Conservation (phyloP, 225 moss, liverwort and hornwort species). For the Pseudoscleropodium purum region DNA sequence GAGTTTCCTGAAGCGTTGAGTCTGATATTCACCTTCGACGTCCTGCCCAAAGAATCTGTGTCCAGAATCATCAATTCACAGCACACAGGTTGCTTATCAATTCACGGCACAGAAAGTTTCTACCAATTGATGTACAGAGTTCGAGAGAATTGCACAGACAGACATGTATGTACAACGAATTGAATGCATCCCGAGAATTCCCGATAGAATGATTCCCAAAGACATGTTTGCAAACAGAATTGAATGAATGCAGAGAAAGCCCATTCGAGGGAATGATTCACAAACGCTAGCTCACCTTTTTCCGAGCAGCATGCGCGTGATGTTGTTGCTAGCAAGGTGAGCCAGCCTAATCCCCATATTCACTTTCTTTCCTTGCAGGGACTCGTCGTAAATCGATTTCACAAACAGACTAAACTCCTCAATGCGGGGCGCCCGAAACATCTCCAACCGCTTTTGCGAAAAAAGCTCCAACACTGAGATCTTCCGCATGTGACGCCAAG, state of each 20-base stretch:
- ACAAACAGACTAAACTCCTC: constrained; percentile 16
- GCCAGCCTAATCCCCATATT: constrained; percentile 16
- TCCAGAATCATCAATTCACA: background rate
- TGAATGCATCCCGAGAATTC: background rate
- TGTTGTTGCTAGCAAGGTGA: constrained; percentile 44
- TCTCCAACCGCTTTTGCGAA: constrained; percentile 21
- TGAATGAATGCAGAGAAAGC: background rate
- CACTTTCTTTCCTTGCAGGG: constrained; percentile 5
- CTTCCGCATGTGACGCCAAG: constrained; percentile 51
- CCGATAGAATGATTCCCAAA: background rate
- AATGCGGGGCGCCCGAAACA: background rate
- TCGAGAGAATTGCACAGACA: too few relatives aligned
- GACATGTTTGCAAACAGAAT: background rate
- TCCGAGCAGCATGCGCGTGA: constrained; percentile 54
- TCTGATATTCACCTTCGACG: background rate
- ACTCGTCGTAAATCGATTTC: constrained; percentile 1
- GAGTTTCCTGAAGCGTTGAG: background rate
- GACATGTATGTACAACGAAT: background rate
- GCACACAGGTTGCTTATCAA: background rate
- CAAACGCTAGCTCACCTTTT: constrained; percentile 15
- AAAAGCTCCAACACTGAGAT: constrained; percentile 38
- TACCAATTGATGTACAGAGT: background rate
- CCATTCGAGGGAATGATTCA: background rate
- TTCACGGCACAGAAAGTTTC: background rate
- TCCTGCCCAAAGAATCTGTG: background rate